A percentile compares a stretch with the other conserved stretches of the same genome.
phyloP scores from a whole-genome alignment of 208 protist species.

The Leishmania tropica region DNA sequence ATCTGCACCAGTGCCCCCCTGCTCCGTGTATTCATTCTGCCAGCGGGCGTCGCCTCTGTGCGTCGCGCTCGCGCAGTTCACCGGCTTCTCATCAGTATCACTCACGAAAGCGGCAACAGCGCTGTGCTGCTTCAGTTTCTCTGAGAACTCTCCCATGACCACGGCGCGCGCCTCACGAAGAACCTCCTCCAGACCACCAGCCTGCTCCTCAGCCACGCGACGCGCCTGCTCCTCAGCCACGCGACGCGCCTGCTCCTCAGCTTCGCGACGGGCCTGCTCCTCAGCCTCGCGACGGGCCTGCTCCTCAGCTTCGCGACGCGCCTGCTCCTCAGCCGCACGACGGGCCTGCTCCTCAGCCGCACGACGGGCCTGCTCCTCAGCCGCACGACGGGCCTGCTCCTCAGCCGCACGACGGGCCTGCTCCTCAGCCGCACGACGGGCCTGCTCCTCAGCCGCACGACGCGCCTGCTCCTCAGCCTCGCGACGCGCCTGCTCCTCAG shows the following conservation, averaged over 20 bases:
- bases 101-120: not conserved
- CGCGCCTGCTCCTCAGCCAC: conserved; percentile 44
- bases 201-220: conserved; percentile 1
- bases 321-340: conserved; percentile 52
- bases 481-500: conserved; percentile 30
- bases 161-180: conserved; percentile 32
- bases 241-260: no score
- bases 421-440: conserved; percentile 72
- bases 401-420: conserved; percentile 23
- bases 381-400: conserved; percentile 25
- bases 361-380: conserved; percentile 26
- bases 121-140: conserved; percentile 6
- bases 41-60: not conserved
- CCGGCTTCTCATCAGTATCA: not conserved
- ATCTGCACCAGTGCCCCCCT: not conserved
- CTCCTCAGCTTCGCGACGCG: conserved; percentile 81
- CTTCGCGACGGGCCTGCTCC: conserved; percentile 40
- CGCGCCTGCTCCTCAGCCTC: not conserved
- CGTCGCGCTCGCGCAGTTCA: not conserved
- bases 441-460: conserved; percentile 9
- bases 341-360: conserved; percentile 26
- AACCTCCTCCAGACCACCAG: not conserved
- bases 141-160: conserved; percentile 41
- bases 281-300: conserved; percentile 48
- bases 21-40: conserved; percentile 6